phyloP scores from a whole-genome alignment of 345 rosid species.

The Camelina neglecta region DNA sequence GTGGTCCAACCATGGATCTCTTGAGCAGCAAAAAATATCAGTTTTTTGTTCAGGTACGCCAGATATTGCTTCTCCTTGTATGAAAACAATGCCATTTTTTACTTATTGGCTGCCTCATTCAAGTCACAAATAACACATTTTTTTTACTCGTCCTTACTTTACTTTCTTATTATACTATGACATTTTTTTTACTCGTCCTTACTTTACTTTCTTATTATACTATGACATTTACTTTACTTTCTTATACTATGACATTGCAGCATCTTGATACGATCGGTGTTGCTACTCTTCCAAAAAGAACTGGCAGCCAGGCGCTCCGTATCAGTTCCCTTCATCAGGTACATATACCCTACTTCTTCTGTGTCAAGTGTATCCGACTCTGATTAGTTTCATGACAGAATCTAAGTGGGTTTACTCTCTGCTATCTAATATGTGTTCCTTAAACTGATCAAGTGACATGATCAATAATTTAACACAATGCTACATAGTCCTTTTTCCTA shows the following conservation, averaged over 20 bases:
- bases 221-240: slow-evolving; percentile 18
- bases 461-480: slow-evolving; percentile 4
- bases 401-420: background rate
- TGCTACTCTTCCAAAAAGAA: slow-evolving; percentile 89
- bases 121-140: slow-evolving; percentile 5
- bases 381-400: slow-evolving; percentile 5
- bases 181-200: slow-evolving; percentile 13
- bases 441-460: slow-evolving; percentile 10
- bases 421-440: slow-evolving; percentile 14
- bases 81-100: slow-evolving; percentile 8
- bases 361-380: slow-evolving; percentile 7
- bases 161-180: slow-evolving; percentile 12
- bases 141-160: slow-evolving; percentile 10
- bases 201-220: slow-evolving; percentile 15
- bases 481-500: slow-evolving; percentile 11
- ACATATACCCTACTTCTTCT: slow-evolving; percentile 17
- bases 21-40: slow-evolving; percentile 80
- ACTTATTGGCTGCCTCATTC: background rate
- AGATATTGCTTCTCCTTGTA: slow-evolving; percentile 24
- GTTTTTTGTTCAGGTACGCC: slow-evolving; percentile 73
- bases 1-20: slow-evolving; percentile 86
- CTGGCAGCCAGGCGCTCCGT: slow-evolving; percentile 78
- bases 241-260: slow-evolving; percentile 48
- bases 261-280: slow-evolving; percentile 86
- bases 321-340: slow-evolving; percentile 99